phyloP scores from a whole-genome alignment of 2,329 filamentous ascomycete genomes.

The Botryotinia convoluta region DNA sequence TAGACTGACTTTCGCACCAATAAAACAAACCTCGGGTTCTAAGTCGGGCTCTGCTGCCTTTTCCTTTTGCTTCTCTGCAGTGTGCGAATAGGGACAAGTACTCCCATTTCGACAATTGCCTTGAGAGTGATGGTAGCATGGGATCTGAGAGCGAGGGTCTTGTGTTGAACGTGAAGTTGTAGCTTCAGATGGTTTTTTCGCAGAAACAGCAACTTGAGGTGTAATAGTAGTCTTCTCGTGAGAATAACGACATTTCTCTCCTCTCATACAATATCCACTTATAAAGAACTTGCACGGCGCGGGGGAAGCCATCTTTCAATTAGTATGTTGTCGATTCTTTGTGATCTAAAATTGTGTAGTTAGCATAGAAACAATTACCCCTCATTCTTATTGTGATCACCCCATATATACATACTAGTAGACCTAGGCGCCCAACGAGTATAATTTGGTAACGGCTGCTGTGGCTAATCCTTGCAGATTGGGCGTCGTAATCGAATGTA shows the following conservation, averaged over 20 bases:
- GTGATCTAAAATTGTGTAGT: not conserved
- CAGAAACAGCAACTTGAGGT: not conserved
- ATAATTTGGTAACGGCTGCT: not conserved
- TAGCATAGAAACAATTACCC: not conserved
- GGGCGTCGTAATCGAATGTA: not conserved
- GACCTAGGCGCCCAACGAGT: too few species aligned
- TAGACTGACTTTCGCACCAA: not conserved
- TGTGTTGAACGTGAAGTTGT: not conserved
- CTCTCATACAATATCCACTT: not conserved
- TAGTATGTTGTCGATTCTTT: not conserved
- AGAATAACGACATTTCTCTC: not conserved
- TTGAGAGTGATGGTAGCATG: constrained; percentile 26
- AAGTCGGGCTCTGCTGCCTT: constrained; percentile 19
- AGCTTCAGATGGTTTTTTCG: not conserved
- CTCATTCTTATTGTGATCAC: not conserved
- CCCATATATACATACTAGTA: not conserved
- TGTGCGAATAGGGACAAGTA: constrained; percentile 18
- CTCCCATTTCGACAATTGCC: constrained; percentile 27
- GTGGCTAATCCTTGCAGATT: not conserved
- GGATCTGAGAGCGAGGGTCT: not conserved
- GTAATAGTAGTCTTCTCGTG: not conserved
- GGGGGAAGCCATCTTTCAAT: not conserved
- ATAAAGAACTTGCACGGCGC: not conserved
- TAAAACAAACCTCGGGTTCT: not conserved
- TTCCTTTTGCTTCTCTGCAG: constrained; percentile 14